Percentiles rank a stretch among this genome's conserved stretches.
Conservation (phyloP, 176 grass and related monocot species). For the Elaeis guineensis region DNA sequence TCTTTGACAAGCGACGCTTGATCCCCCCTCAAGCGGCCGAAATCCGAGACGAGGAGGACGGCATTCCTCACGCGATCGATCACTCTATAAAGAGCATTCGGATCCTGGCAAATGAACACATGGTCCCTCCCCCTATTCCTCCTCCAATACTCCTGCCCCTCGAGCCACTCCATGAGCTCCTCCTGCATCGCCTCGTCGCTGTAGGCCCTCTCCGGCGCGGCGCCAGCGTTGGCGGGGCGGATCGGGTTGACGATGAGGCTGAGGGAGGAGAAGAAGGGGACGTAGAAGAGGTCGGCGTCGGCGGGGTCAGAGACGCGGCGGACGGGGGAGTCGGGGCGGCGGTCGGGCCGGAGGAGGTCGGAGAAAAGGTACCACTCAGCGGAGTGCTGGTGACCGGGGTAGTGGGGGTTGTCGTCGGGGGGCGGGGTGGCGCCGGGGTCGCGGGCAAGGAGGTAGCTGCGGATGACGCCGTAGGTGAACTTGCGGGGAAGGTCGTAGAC, state of each 20-base stretch:
- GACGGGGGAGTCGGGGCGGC: slow-evolving; percentile 29
- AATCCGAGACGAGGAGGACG: slow-evolving; percentile 82
- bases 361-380: slow-evolving; percentile 81
- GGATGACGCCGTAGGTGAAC: slow-evolving; percentile 76
- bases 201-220: slow-evolving; percentile 25
- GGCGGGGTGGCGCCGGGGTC: not conserved
- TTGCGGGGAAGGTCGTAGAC: slow-evolving; percentile 52
- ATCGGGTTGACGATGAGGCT: slow-evolving; percentile 94
- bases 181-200: slow-evolving; percentile 76
- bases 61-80: slow-evolving; percentile 68
- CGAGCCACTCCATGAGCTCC: slow-evolving; percentile 71
- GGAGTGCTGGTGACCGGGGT: slow-evolving; percentile 87
- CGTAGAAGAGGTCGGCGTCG: slow-evolving; percentile 88
- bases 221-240: slow-evolving; percentile 18
- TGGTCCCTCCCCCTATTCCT: slow-evolving; percentile 68
- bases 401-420: slow-evolving; percentile 36
- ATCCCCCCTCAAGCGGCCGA: slow-evolving; percentile 54
- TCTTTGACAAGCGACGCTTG: slow-evolving; percentile 89
- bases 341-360: slow-evolving; percentile 37
- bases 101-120: slow-evolving; percentile 91
- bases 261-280: slow-evolving; percentile 90
- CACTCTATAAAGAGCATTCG: slow-evolving; percentile 67
- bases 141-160: slow-evolving; percentile 60
- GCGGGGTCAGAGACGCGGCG: slow-evolving; percentile 45
- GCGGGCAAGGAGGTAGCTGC: slow-evolving; percentile 53